Evolutionary conservation across 208 protist genomes (phyloP).

Genomic region (Acanthamoeba royreba): DNA sequence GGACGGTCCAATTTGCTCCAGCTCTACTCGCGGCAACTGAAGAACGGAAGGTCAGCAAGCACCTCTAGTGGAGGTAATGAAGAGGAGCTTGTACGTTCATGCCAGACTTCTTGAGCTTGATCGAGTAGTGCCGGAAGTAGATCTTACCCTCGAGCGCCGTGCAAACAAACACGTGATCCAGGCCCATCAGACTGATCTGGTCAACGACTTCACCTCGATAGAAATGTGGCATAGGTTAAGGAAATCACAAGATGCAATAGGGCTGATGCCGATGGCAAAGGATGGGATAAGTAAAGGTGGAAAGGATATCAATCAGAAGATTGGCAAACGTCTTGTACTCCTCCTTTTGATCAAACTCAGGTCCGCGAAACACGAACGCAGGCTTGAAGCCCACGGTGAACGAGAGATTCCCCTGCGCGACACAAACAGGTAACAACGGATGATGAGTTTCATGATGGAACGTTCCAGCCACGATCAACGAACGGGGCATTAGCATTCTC

Average conservation of each 20-base stretch:
- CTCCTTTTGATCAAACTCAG: constrained; percentile 75
- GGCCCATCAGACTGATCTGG: constrained; percentile 68
- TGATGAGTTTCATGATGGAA: too few species aligned
- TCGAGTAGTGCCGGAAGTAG: constrained; percentile 57
- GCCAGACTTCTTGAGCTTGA: constrained; percentile 54
- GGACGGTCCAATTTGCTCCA: constrained; percentile 80
- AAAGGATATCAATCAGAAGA: constrained; percentile 52
- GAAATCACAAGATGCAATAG: too few species aligned
- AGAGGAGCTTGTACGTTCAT: constrained; percentile 40
- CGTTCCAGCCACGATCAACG: too few species aligned
- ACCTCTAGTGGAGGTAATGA: too few species aligned
- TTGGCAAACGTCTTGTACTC: constrained; percentile 63
- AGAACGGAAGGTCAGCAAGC: too few species aligned
- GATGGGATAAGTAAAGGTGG: too few species aligned
- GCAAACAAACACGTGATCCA: constrained; percentile 78
- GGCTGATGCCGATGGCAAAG: too few species aligned
- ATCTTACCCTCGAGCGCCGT: constrained; percentile 60
- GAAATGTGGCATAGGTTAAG: constrained; percentile 67
- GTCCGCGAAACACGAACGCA: constrained; percentile 76
- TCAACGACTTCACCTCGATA: constrained; percentile 71
- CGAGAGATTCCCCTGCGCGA: not conserved
- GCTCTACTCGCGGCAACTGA: constrained; percentile 75
- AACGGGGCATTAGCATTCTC: too few species aligned
- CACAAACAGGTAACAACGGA: not conserved
- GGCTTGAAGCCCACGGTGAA: constrained; percentile 73